Percentiles rank a stretch among this genome's conserved stretches.
Conservation (phyloP, 306 rosid genomes). For the Prinsepia uniflora region DNA sequence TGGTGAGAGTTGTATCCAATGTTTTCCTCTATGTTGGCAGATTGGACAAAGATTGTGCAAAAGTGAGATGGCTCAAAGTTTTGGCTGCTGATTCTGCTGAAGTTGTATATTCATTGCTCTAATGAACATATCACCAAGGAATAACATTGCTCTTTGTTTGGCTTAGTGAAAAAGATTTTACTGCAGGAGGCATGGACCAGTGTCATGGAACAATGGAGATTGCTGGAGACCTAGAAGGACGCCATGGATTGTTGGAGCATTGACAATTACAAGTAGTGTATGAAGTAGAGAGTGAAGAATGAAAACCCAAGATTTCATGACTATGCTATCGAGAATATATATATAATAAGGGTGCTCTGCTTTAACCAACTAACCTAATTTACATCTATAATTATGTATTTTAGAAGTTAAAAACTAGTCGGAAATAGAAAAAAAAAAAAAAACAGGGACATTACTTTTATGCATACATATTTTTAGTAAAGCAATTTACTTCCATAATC, state of each 20-base stretch:
- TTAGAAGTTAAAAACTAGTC: too few species aligned
- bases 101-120: conserved; percentile 4
- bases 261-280: not conserved
- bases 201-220: not conserved
- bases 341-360: too few species aligned
- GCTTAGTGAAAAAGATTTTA: not conserved
- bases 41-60: not conserved
- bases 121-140: not conserved
- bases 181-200: not conserved
- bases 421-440: not conserved
- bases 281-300: not conserved
- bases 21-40: not conserved
- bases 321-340: not conserved
- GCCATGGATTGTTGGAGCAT: not conserved
- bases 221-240: not conserved
- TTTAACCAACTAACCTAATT: too few species aligned
- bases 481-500: too few species aligned
- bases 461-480: too few species aligned
- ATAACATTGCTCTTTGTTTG: not conserved
- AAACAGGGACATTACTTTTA: not conserved
- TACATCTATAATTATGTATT: too few species aligned
- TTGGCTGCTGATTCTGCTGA: not conserved
- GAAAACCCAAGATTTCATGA: not conserved
- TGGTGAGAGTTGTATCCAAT: not conserved
- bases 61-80: not conserved